Percentiles rank a stretch among this genome's conserved stretches.
Conservation (phyloP, 257 asterid genomes). For the Perilla frutescens region DNA sequence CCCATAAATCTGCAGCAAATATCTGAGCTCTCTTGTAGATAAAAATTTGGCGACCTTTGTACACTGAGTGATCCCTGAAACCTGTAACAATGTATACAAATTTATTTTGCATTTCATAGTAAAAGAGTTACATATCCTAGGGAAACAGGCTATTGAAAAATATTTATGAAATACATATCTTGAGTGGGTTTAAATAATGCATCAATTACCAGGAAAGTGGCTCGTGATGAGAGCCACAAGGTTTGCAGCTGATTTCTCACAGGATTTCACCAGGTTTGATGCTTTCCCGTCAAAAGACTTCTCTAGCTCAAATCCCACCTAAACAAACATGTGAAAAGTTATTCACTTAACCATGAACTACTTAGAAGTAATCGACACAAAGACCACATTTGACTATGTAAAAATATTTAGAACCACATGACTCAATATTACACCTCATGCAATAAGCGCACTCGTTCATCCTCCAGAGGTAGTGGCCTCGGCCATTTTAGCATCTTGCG, state of each 20-base stretch:
- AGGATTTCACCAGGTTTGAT: constrained; percentile 76
- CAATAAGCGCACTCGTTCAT: constrained; percentile 87
- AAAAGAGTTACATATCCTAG: neutral
- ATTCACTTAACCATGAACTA: constrained; percentile 16
- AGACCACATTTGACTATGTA: neutral
- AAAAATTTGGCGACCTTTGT: constrained; percentile 96
- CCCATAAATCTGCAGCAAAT: constrained; percentile 97
- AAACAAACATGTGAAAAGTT: constrained; percentile 34
- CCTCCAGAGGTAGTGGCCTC: constrained; percentile 93
- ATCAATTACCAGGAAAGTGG: constrained; percentile 82
- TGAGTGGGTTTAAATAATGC: neutral
- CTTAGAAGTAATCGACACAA: constrained; percentile 5
- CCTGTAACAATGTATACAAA: constrained; percentile 52
- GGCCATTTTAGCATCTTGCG: constrained; percentile 90
- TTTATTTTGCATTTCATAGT: constrained; percentile 11
- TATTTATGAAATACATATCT: neutral
- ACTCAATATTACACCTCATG: constrained; percentile 69
- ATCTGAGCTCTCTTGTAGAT: constrained; percentile 98
- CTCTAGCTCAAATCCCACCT: constrained; percentile 95
- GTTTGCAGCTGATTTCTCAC: constrained; percentile 81
- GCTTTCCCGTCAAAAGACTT: constrained; percentile 91
- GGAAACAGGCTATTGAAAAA: neutral
- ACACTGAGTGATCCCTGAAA: constrained; percentile 89
- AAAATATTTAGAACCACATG: neutral
- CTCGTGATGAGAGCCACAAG: constrained; percentile 83